Evolutionary conservation across 75 land plant genomes (phyloP), one percentile per base, ranked within the genome.

Genomic region (Selaginella moellendorffii): DNA sequence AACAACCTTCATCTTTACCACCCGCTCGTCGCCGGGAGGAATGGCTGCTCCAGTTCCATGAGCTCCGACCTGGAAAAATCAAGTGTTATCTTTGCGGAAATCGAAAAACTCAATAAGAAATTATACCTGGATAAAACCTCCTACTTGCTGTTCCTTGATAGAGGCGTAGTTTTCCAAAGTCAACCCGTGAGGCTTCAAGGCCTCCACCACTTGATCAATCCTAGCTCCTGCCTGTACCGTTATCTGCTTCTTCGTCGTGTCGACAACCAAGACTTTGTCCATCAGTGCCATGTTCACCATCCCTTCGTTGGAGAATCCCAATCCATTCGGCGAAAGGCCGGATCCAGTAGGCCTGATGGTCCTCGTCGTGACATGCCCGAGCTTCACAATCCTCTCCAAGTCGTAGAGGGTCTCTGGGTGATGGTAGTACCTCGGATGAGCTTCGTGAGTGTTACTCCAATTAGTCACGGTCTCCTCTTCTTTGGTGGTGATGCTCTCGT

Each of bases 361-460:
- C 67, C 63, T 64, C 71, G 61, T 63, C 77, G 75, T 72, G 63
- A 65, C 69, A 61, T 95, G 53, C 12, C 85, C 83, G 0, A 76
- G 73, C 67, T 52, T 73, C 1, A 95, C 86, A 1, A 80, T 51
- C 18, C 2, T 10, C 76, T 95, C 88, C 66, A 95, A 70, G 68
- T 95, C 82, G 27, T 56, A 73, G 25, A 86, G 26, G 20, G 29
- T 68, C 77, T 95, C 99, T 0, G 99, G 99, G 70, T 95, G 91
- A 53, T 76, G 54, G 54, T 86, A 90, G 19, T 58, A 67, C 21
- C 79, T 61, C 46, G 97, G 84, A 63, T 68, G 73, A 54, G 85
- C 99, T 63, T 90, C 96, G 61, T 95, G 96, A 28, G 99, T 95
- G 27, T 85, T 89, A 65, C 99, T 95, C 99, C 99, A 95, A 69